Base-by-base conservation (phyloP, 2,329 filamentous ascomycete genomes). In the Sporothrix humicola region DNA sequence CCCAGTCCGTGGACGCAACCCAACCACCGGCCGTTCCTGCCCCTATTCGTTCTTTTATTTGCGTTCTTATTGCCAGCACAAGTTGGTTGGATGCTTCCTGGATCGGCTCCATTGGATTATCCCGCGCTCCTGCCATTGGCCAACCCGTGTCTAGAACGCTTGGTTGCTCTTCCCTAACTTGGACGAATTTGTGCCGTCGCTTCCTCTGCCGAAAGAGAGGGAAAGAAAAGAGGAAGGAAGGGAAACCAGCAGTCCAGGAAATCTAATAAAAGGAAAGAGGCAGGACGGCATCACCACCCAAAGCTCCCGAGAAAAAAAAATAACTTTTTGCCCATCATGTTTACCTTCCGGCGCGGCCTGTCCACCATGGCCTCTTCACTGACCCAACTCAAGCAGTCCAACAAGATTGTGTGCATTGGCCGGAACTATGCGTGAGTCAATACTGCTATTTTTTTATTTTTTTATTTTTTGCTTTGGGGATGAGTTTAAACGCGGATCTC, bases 361-460 rank as follows among this genome's bases (percentile, higher is more conserved):
- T 77, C 80, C 44, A 82, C 79, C 44, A 81, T 82, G 81, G 77
- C 81, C 13, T 79, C 81, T 31, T 81, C 80, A 15, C 80, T 82
- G 78, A 76, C 81, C 10, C 77, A 79, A 7, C 75, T 82, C 71
- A 80, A 81, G 75, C 87, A 86, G 77, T 87, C 86, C 76, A 84
- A 86, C 80, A 91, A 94, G 85, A 87, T 94, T 73, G 90, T 95
- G 81, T 96, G 93, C 84, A 95, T 97, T 82, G 93, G 93, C 78
- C 88, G 93, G 78, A 97, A 99, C 86, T 99, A 98, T 87, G 95
- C 95, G 93, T 96, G 83, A 81, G 91, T 80, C 54, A 15, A 61
- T 71, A 17, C 15, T 42, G 2, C 31, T 37, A 37, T 37, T 37
- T 66, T 31, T 54, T 15, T 37, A n/a, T 44, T 52, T 68, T 15